Evolutionary conservation across 306 rosid genomes (phyloP), one percentile per base, ranked within the genome.

Genomic region (Prunus armeniaca): DNA sequence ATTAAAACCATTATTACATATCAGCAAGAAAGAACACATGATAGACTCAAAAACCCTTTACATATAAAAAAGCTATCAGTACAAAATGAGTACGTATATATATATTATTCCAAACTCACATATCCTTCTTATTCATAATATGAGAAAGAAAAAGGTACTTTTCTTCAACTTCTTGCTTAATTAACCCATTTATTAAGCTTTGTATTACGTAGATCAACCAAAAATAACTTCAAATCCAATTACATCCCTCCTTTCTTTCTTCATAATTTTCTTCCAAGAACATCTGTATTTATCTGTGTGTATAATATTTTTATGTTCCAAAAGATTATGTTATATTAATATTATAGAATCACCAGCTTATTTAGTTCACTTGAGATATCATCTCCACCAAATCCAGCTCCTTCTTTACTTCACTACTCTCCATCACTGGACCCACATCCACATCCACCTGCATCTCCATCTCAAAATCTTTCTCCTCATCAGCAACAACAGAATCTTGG

Each of bases 311-410:
- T 13, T 47, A 47, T 51, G 14, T 3, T 54, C 38, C 43, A 49
- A 46, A 46, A 20, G 24, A 5, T 67, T 68, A 47, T 13, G 47
- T 46, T 67, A 6, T 68, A 7, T 55, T 32, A 13, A 15, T 47
- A 45, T 14, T 17, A 11, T 25, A 22, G 56, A 72, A 34, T 32
- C 34, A 57, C 2, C 27, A 20, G 22, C 49, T 43, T 22, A 38
- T 76, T 66, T 78, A 66, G 47, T 84, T 81, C 67, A 82, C 87
- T 38, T 82, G 91, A 54, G 83, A 78, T 65, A 92, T 92, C 96
- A 92, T 89, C 87, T 95, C 92, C 86, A 87, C 90, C 84, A 95
- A 91, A 82, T 92, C 97, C 82, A 90, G 14, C 80, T 95, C 97
- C 84, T 88, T 81, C 88, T 88, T 87, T 72, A 81, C 91, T 65